Percentiles rank a stretch among this genome's conserved stretches.
Evolutionary conservation across 306 rosid genomes (phyloP).

Genomic region (Clitoria ternatea): DNA sequence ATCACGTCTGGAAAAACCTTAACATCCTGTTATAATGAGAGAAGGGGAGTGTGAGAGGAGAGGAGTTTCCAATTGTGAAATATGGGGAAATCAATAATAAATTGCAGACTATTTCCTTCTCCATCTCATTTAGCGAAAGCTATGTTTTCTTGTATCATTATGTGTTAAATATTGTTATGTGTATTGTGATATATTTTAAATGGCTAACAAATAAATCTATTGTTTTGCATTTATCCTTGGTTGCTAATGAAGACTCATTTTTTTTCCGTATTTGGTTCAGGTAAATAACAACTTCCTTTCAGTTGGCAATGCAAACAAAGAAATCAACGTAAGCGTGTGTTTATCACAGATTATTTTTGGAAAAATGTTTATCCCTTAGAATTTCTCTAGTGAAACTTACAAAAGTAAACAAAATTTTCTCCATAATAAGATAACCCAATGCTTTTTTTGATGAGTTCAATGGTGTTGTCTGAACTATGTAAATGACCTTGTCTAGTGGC

Average conservation of each 20-base stretch:
- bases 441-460: no score
- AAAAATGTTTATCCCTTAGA: no score
- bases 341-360: no score
- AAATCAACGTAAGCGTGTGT: slow-evolving; percentile 61
- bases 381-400: no score
- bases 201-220: background rate
- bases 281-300: slow-evolving; percentile 98
- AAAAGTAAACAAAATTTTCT: no score
- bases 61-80: background rate
- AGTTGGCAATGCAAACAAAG: slow-evolving; percentile 88
- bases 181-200: slow-evolving; percentile 2
- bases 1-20: background rate
- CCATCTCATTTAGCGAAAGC: background rate
- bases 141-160: background rate
- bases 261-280: slow-evolving; percentile 48
- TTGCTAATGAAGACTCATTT: slow-evolving; percentile 20
- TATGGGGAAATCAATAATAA: background rate
- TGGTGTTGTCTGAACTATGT: no score
- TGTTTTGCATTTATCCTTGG: slow-evolving; percentile 3
- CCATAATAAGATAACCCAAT: no score
- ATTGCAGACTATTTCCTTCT: slow-evolving; percentile 17
- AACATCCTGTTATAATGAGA: background rate
- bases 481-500: no score
- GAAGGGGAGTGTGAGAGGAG: background rate
- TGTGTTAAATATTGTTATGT: background rate